Evolutionary conservation across 768 basidiomycete species (phyloP), one percentile per base, ranked within the genome.

Genomic region (Trametes cinnabarina): DNA sequence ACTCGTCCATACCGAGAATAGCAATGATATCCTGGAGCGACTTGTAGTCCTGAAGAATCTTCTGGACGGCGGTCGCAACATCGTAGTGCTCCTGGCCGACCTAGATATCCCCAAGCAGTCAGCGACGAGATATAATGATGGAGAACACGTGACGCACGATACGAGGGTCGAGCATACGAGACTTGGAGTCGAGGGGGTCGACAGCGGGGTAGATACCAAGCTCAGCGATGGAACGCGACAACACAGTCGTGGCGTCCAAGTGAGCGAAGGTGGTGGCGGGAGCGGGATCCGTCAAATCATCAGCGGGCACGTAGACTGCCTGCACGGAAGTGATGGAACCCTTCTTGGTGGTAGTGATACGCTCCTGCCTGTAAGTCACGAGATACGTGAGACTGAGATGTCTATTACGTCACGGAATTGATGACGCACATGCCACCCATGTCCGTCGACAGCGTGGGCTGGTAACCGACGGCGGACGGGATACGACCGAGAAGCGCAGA

Each of bases 261-360:
- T 98, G 97, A 76, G 96, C 96, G 80, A 98, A 98, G 69, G 97
- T 98, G 65, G 97, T 99, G 63, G 97, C 97, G 39, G 97, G 97
- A 60, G 97, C 97, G 64, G 97, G 97, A 82, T 98, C 97, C 70
- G 97, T 99, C 92, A 99, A 92, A 82, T 98, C 97, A 77, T 98
- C 97, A 68, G 97, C 97, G 63, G 97, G 97, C 63, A 99, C 97
- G 74, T 99, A 99, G 75, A 99, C 97, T 69, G 97, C 97, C 77
- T 99, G 97, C 71, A 99, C 97, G 34, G 96, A 99, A 47, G 97
- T 99, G 72, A 99, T 98, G 59, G 97, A 99, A 70, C 97, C 97
- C 85, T 99, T 99, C 90, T 98, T 99, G 72, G 97, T 99, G 68
- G 97, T 99, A 70, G 97, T 99, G 67, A 98, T 98, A 82, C 96